These are phyloP conservation scores for Diplodia scrobiculata DNA, from an alignment of 2,329 filamentous ascomycete species.

Conservation along the genomic window DNA sequence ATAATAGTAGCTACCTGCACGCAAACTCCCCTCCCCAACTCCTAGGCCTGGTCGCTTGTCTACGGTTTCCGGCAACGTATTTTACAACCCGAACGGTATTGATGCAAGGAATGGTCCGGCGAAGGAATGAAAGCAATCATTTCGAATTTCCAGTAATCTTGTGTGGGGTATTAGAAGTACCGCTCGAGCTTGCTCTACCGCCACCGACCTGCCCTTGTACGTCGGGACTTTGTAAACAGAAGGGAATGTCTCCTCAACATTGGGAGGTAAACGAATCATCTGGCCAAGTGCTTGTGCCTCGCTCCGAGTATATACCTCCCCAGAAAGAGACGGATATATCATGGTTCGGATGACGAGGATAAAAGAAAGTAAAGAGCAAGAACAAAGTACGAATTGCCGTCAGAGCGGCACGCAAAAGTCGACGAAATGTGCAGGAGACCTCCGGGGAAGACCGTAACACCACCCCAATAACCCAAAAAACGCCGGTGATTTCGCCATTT, in stretches of 20 bases:
- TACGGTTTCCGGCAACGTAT: neutral
- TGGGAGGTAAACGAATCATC: neutral
- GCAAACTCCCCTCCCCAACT: neutral
- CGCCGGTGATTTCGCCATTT: constrained; percentile 9
- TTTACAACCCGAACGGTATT: neutral
- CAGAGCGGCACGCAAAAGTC: neutral
- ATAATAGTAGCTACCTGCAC: neutral
- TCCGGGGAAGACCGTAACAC: neutral
- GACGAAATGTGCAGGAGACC: neutral
- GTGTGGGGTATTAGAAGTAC: neutral
- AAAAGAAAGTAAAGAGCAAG: neutral
- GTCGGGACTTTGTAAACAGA: neutral
- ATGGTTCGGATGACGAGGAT: neutral
- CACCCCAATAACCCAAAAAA: neutral
- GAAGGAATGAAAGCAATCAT: neutral
- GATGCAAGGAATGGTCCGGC: neutral
- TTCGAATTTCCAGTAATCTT: neutral
- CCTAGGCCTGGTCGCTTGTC: neutral
- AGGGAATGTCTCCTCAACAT: neutral
- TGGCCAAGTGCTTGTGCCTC: neutral
- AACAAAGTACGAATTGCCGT: neutral
- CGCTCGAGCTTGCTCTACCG: neutral
- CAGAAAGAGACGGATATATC: neutral
- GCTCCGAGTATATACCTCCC: neutral
- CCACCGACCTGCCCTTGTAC: neutral